These are phyloP conservation scores for Trichoderma hamatum DNA, from an alignment of 2,329 filamentous ascomycete genomes.

Conservation along the genomic window DNA sequence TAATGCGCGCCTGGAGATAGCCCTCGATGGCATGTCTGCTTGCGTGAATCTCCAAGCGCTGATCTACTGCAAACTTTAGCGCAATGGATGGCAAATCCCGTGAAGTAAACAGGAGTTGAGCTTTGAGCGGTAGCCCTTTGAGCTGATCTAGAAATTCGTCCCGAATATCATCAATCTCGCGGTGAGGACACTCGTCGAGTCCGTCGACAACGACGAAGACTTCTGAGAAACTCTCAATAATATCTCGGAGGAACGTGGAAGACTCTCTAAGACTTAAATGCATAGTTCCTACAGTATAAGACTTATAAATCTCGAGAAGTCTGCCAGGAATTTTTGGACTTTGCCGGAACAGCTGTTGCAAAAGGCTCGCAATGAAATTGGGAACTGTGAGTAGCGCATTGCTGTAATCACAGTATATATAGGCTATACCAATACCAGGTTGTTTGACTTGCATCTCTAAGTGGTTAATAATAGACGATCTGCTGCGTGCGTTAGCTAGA, in stretches of 20 bases:
- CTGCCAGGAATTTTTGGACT: not conserved
- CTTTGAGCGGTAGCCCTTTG: not conserved
- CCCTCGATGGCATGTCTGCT: not conserved
- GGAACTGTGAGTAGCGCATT: not conserved
- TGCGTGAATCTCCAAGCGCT: not conserved
- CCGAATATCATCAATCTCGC: not conserved
- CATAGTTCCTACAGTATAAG: not conserved
- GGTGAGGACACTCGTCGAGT: not conserved
- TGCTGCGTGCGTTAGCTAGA: not conserved
- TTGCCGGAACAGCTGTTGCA: not conserved
- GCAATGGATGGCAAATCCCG: not conserved
- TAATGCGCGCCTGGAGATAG: not conserved
- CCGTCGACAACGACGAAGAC: not conserved
- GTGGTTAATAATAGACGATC: not conserved
- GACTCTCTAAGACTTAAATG: not conserved
- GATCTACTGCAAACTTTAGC: not conserved
- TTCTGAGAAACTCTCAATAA: not conserved
- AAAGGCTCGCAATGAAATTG: not conserved
- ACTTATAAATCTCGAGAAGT: not conserved
- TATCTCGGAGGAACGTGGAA: not conserved
- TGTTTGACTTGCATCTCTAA: not conserved
- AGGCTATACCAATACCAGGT: not conserved
- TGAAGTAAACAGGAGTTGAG: not conserved
- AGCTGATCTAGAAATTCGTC: not conserved
- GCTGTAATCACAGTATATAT: not conserved